A percentile compares a stretch with the other conserved stretches of the same genome.
These are phyloP conservation scores for Xylaria palmicola DNA, from an alignment of 495 filamentous ascomycete genomes.

Conservation along the genomic window DNA sequence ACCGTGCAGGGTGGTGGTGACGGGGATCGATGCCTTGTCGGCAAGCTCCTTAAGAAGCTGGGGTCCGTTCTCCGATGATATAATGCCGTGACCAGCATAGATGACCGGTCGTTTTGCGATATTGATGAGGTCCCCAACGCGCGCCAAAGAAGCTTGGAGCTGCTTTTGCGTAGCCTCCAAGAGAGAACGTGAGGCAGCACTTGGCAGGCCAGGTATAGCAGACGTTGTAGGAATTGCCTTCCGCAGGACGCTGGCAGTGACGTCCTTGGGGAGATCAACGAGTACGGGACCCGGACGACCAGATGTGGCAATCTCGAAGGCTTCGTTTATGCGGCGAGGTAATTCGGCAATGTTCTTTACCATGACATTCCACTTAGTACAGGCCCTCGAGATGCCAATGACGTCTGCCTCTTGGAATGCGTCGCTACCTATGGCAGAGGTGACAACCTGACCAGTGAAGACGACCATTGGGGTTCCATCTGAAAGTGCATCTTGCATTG, in stretches of 20 bases:
- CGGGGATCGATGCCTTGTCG: constrained; percentile 71
- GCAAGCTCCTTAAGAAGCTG: constrained; percentile 65
- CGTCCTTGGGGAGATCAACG: constrained; percentile 77
- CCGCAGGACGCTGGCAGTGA: constrained; percentile 64
- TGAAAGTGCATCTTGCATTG: constrained; percentile 75
- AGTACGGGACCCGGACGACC: constrained; percentile 76
- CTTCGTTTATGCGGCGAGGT: constrained; percentile 76
- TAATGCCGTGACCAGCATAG: constrained; percentile 71
- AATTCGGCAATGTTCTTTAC: constrained; percentile 75
- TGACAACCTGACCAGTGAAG: constrained; percentile 75
- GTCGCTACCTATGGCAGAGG: constrained; percentile 71
- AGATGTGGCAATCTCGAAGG: constrained; percentile 80
- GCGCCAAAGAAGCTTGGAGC: constrained; percentile 58
- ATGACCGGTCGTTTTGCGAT: constrained; percentile 74
- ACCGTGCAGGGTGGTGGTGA: constrained; percentile 77
- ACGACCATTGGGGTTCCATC: constrained; percentile 79
- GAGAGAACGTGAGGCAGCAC: constrained; percentile 67
- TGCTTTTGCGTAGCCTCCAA: constrained; percentile 57
- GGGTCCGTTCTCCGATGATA: constrained; percentile 63
- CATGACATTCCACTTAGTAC: constrained; percentile 88
- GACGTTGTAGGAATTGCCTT: constrained; percentile 68
- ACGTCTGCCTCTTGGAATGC: constrained; percentile 81
- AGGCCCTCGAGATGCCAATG: constrained; percentile 71
- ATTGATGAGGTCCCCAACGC: constrained; percentile 68
- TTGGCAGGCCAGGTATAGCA: constrained; percentile 63